Evolutionary conservation across 2,329 filamentous ascomycete species (phyloP).

Genomic region (Fusarium sp.): DNA sequence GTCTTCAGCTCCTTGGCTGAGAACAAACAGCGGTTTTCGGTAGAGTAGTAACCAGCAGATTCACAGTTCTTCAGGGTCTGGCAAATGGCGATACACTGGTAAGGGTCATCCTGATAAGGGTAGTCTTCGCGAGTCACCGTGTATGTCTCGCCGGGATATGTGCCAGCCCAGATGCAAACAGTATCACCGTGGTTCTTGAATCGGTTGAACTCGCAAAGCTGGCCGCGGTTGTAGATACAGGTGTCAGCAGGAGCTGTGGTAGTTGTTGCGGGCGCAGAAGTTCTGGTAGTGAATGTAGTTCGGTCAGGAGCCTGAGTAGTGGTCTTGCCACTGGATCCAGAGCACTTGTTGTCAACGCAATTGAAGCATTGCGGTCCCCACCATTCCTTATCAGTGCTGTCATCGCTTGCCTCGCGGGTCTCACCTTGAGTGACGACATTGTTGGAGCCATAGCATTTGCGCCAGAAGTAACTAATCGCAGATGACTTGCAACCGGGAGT

Average conservation of each 20-base stretch:
- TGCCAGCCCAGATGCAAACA: conserved; percentile 6
- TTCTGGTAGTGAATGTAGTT: neutral
- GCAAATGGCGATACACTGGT: conserved; percentile 25
- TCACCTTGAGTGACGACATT: neutral
- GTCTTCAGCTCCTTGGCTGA: neutral
- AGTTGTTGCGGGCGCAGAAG: neutral
- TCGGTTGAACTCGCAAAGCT: conserved; percentile 14
- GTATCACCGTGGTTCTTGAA: conserved; percentile 10
- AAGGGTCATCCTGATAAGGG: conserved; percentile 2
- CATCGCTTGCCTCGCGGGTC: neutral
- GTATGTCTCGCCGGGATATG: conserved; percentile 7
- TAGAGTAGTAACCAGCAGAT: conserved; percentile 7
- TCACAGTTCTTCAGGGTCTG: conserved; percentile 2
- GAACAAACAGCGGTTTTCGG: conserved; percentile 23
- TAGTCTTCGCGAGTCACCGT: conserved; percentile 6
- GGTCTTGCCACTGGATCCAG: neutral
- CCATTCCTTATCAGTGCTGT: neutral
- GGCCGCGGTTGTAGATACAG: conserved; percentile 12
- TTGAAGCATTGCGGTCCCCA: neutral
- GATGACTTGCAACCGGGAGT: neutral
- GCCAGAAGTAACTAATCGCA: neutral
- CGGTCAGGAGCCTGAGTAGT: neutral
- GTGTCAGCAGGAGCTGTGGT: neutral
- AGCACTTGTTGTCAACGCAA: neutral
- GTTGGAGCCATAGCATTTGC: conserved; percentile 2